Base-by-base conservation (phyloP, 768 basidiomycete species). In the Phylloporus sp. region DNA sequence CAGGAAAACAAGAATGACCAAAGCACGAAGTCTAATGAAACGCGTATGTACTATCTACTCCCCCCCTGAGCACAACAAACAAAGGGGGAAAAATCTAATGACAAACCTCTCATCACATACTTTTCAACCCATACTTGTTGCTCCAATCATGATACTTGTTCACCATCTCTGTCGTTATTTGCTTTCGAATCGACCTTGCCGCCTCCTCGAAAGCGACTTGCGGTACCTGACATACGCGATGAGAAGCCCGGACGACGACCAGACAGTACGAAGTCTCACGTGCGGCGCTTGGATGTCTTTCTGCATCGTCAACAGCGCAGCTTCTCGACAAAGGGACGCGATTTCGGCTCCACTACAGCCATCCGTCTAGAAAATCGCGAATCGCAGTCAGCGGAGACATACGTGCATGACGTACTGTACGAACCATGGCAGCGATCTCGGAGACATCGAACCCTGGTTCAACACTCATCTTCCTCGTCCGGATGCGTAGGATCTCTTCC, bases 291-390 rank as follows among this genome's bases (percentile, higher is more conserved):
- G 65, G 28, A 97, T 82, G 64, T 97, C 78, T 43, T 79, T 75
- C 54, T 88, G 83, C 96, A 99, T 98, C 0, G 93, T 89, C 44
- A 85, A 63, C 52, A 98, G 65, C 0, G 95, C 96, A 4, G 96
- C 96, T 66, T 99, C 95, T 68, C 98, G 96, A 62, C 94, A 98
- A 35, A 98, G 76, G 9, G 86, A 83, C 6, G 81, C 76, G 27
- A 98, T 82, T 65, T 99, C 96, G 6, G 96, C 96, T 5, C 96
- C 96, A 17, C 94, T 98, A 63, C 92, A 99, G 1, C 95, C 96
- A 9, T 87, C 82, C 2, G 93, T 88, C 96, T 98, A 9, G 35
- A 40, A 15, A 24, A 26, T 33, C 7, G 21, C 39, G 13, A 24
- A 26, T 33, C 7, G 21, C 39, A 13, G 38, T 63, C 34, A 63